Conservation (phyloP, 2,329 filamentous ascomycete species). For the Juglanconis oblonga region DNA sequence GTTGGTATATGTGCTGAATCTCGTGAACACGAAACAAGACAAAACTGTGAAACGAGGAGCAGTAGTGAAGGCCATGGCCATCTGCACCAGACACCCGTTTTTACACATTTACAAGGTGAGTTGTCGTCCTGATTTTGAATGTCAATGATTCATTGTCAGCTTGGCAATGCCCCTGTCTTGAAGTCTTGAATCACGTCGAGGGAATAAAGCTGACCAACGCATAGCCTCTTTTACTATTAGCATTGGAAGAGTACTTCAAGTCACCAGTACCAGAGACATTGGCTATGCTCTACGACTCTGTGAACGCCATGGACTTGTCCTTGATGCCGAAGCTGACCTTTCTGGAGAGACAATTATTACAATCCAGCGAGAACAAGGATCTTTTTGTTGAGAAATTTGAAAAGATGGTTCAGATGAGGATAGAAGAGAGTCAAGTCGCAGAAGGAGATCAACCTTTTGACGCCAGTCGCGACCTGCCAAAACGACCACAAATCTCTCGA, state of each 20-base stretch:
- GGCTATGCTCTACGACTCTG: constrained; percentile 81
- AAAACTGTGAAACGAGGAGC: constrained; percentile 89
- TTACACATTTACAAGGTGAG: constrained; percentile 91
- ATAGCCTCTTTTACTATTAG: constrained; percentile 81
- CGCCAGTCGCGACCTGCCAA: constrained; percentile 45
- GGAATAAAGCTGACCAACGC: constrained; percentile 16
- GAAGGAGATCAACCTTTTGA: constrained; percentile 36
- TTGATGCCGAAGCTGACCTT: constrained; percentile 82
- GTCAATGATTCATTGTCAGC: constrained; percentile 27
- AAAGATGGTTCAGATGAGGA: constrained; percentile 82
- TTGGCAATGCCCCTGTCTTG: too few relatives aligned
- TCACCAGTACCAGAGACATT: constrained; percentile 84
- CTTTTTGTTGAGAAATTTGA: constrained; percentile 98
- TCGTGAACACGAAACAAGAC: constrained; percentile 98
- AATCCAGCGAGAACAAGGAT: constrained; percentile 90
- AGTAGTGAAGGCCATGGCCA: constrained; percentile 96
- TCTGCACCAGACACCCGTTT: constrained; percentile 96
- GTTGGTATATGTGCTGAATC: constrained; percentile 91
- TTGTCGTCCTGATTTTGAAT: not conserved
- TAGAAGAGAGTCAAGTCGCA: constrained; percentile 58
- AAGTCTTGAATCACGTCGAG: not conserved
- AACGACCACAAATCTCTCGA: constrained; percentile 50
- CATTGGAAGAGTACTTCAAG: constrained; percentile 96
- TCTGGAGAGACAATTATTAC: constrained; percentile 81
- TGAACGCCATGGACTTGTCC: constrained; percentile 96